Evolutionary conservation across 2,329 filamentous ascomycete genomes (phyloP), one percentile per base, ranked within the genome.

Genomic region (Cordyceps fumosorosea): DNA sequence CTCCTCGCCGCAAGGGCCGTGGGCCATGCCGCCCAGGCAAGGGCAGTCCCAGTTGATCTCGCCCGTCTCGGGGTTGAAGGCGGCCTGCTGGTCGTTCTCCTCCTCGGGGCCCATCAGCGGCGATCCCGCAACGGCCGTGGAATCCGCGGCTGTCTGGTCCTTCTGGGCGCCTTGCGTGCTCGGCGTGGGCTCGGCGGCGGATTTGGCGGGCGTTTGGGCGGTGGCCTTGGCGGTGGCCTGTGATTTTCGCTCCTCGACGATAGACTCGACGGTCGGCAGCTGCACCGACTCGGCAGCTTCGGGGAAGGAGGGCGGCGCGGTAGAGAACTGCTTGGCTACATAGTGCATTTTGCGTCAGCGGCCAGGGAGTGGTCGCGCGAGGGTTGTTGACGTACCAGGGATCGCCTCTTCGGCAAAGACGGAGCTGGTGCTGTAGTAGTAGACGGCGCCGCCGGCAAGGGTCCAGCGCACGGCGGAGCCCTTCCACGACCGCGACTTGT

Each of bases 11-110:
- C 95, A 99, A 60, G 95, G 95, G 0, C 95, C 95, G 72, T 96
- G 79, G 8, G 95, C 95, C 95, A 99, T 99, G 59, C 95, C 95
- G 55, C 95, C 95, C 40, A 99, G 80, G 75, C 95, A 99, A 18
- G 95, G 95, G 76, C 95, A 99, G 74, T 98, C 95, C 95, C 95
- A 99, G 82, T 99, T 99, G 78, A 99, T 99, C 83, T 99, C 95
- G 68, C 95, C 95, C 11, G 95, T 99, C 80, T 98, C 95, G 3
- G 93, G 92, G 76, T 99, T 96, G 80, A 98, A 99, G 1, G 95
- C 95, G 62, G 91, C 95, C 76, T 98, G 87, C 73, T 93, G 87
- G 65, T 80, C 84, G 6, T 91, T 92, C 75, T 97, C 92, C 64
- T 91, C 85, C 74, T 96, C 89, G 16, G 95, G 78, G 0, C 76